phyloP scores from a whole-genome alignment of 2,329 filamentous ascomycete species.

The Raffaelea albimanens region DNA sequence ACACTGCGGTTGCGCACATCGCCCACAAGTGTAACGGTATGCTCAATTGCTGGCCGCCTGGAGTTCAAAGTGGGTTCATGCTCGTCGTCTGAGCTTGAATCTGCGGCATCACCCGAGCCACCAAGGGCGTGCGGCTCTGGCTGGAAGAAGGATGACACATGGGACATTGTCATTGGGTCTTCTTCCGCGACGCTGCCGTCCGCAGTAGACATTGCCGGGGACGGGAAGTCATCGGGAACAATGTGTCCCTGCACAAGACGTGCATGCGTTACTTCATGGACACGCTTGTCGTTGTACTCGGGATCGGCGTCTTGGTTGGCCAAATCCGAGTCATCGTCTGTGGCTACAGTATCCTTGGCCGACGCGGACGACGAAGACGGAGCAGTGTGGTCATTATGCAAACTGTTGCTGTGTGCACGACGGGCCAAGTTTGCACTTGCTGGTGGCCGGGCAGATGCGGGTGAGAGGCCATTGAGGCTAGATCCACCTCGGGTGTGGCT shows the following conservation, averaged over 20 bases:
- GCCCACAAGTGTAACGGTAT: constrained; percentile 95
- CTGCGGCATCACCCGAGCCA: constrained; percentile 74
- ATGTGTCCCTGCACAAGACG: constrained; percentile 89
- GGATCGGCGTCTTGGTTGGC: constrained; percentile 26
- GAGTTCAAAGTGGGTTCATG: constrained; percentile 51
- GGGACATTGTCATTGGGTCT: constrained; percentile 72
- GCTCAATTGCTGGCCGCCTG: constrained; percentile 59
- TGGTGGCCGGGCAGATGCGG: not conserved
- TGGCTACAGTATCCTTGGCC: not conserved
- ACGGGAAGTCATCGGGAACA: constrained; percentile 87
- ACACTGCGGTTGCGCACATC: constrained; percentile 83
- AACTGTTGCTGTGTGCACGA: not conserved
- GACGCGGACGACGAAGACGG: not conserved
- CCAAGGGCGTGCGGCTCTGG: constrained; percentile 62
- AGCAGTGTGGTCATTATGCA: too few relatives aligned
- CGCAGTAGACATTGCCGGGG: constrained; percentile 61
- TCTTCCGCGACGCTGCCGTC: constrained; percentile 58
- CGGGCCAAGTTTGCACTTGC: not conserved
- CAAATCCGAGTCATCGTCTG: constrained; percentile 13
- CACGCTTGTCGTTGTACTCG: constrained; percentile 69
- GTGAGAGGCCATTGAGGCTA: not conserved
- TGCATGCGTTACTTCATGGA: constrained; percentile 82
- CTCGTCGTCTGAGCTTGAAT: constrained; percentile 84
- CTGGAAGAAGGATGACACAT: constrained; percentile 70
- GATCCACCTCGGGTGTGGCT: constrained; percentile 4